phyloP scores from a whole-genome alignment of 352 stramenopile genomes.

The Phytopythium mirpurense region DNA sequence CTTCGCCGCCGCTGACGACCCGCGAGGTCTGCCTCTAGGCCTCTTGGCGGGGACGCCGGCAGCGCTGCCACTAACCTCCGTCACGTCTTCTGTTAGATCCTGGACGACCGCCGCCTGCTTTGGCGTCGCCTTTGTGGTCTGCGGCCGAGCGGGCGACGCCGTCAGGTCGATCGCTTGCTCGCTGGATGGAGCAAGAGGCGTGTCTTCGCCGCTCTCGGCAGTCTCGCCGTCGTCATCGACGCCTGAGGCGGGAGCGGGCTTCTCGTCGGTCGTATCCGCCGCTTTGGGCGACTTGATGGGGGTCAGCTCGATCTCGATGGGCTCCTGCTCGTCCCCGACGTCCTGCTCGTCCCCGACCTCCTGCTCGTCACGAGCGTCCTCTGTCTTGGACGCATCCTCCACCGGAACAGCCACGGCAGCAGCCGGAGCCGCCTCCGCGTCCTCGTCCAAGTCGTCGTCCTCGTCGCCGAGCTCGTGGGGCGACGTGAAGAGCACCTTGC shows the following conservation, averaged over 20 bases:
- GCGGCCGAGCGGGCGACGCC: conserved; percentile 2
- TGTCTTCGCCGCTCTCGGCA: neutral
- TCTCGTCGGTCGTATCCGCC: neutral
- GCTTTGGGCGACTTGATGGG: neutral
- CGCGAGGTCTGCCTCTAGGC: conserved; percentile 3
- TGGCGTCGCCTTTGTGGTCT: conserved; percentile 2
- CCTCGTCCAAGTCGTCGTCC: conserved; percentile 11
- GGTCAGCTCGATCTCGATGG: neutral
- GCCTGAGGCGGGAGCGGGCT: neutral
- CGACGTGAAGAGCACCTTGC: conserved; percentile 23
- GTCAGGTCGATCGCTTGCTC: conserved; percentile 17
- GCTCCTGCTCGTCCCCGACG: neutral
- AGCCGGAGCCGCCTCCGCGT: neutral
- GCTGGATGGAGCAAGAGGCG: neutral
- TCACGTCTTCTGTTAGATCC: conserved; percentile 4
- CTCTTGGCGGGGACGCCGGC: neutral
- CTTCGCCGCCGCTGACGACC: conserved; percentile 9
- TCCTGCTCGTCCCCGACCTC: neutral
- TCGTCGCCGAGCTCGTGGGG: conserved; percentile 22
- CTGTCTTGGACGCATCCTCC: neutral
- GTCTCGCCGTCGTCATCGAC: neutral
- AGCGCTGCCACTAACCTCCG: too few species aligned
- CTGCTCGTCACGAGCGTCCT: neutral
- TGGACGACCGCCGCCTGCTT: conserved; percentile 3
- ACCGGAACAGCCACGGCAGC: neutral